Conservation (phyloP, 805 yeast genomes). For the Lachancea lanzarotensis region DNA sequence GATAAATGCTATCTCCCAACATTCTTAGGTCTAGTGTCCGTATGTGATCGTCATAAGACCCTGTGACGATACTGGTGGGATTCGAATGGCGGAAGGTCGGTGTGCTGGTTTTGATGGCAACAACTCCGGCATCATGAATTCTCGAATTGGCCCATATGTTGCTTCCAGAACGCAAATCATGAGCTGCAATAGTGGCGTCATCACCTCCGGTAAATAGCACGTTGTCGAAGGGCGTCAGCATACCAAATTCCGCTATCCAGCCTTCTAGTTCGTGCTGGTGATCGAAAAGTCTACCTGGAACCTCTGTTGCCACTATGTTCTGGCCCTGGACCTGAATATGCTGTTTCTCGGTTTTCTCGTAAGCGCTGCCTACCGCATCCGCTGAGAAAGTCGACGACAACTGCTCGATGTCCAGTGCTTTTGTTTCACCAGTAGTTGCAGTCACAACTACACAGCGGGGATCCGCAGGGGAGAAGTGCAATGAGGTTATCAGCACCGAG, state of each 20-base stretch:
- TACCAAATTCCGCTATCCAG: slow-evolving; percentile 79
- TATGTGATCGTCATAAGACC: slow-evolving; percentile 83
- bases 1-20: slow-evolving; percentile 37
- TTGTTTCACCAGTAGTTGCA: slow-evolving; percentile 59
- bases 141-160: slow-evolving; percentile 36
- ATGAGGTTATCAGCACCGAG: slow-evolving; percentile 53
- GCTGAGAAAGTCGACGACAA: slow-evolving; percentile 4
- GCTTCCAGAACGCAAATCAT: slow-evolving; percentile 48
- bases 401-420: slow-evolving; percentile 20
- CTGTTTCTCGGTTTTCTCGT: slow-evolving; percentile 8
- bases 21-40: slow-evolving; percentile 64
- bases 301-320: neutral
- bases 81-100: slow-evolving; percentile 18
- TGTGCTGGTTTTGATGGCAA: slow-evolving; percentile 54
- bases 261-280: slow-evolving; percentile 67
- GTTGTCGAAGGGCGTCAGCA: slow-evolving; percentile 42
- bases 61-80: slow-evolving; percentile 48
- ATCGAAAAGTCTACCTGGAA: slow-evolving; percentile 17
- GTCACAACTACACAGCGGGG: slow-evolving; percentile 45
- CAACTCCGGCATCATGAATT: slow-evolving; percentile 87
- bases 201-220: slow-evolving; percentile 88
- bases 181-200: slow-evolving; percentile 68
- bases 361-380: slow-evolving; percentile 1
- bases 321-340: slow-evolving; percentile 15
- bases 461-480: slow-evolving; percentile 46